Evolutionary conservation across 2,329 filamentous ascomycete species (phyloP).

Genomic region (Microsporum ferrugineum): DNA sequence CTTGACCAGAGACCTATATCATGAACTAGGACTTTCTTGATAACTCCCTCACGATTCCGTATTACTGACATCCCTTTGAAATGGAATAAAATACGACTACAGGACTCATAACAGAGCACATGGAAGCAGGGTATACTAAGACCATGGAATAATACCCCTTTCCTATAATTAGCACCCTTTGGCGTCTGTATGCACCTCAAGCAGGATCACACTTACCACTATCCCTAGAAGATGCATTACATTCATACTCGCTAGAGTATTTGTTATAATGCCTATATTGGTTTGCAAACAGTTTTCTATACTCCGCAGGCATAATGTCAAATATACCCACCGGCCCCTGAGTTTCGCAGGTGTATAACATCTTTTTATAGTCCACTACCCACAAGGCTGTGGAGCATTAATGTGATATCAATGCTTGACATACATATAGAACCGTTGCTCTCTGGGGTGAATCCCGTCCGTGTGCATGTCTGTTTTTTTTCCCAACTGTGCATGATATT

Average conservation of each 20-base stretch:
- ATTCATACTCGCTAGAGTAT: not conserved
- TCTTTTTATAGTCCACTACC: not conserved
- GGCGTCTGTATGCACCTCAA: not conserved
- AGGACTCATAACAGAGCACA: not conserved
- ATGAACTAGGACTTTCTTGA: not conserved
- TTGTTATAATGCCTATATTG: not conserved
- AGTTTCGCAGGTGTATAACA: not conserved
- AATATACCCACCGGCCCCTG: too few relatives aligned
- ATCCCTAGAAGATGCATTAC: not conserved
- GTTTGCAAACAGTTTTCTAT: not conserved
- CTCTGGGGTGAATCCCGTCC: not conserved
- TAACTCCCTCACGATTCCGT: not conserved
- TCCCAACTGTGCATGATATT: not conserved
- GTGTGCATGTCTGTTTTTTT: not conserved
- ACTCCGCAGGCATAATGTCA: not conserved
- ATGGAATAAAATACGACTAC: not conserved
- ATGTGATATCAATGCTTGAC: not conserved
- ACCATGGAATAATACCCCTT: not conserved
- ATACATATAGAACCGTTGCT: not conserved
- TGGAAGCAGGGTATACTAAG: not conserved
- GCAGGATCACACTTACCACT: not conserved
- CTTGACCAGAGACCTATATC: not conserved
- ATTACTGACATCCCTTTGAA: not conserved
- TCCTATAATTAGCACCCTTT: not conserved
- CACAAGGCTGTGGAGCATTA: not conserved